Evolutionary conservation across 306 rosid genomes (phyloP), one percentile per base, ranked within the genome.

Genomic region (Prunus mongolica): DNA sequence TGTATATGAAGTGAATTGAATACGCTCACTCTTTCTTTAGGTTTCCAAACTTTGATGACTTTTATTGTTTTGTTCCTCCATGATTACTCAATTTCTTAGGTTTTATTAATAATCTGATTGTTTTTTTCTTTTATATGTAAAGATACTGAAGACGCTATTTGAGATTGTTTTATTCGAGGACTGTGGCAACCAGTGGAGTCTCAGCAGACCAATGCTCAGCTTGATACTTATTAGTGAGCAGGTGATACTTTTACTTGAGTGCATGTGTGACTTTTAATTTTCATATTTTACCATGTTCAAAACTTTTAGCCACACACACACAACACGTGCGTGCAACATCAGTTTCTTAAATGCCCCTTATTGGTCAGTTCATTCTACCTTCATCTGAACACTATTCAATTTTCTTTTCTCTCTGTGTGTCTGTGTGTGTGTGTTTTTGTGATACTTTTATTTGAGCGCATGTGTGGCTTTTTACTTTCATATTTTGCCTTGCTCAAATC

Each of bases 151-250:
- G 86, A 93, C 97, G 70, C 87, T 93, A 55, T 93, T 93, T 83
- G 98, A 93, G 92, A 88, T 91, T 71, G 87, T 93, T 82, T 41
- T 93, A 69, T 89, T 91, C 19, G 98, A 91, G 81, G 97, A 93
- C 71, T 84, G 92, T 77, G 92, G 92, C 74, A 93, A 91, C 84
- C 97, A 85, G 71, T 91, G 93, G 97, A 77, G 87, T 88, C 92
- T 91, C 80, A 80, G 98, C 87, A 86, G 97, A 79, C 92, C 97
- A 73, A 93, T 89, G 88, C 86, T 93, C 79, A 91, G 98, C 80
- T 80, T 93, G 83, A 91, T 89, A 78, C 93, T 93, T 50, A 91
- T 89, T 51, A 91, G 87, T 62, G 96, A 88, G 75, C 92, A 93
- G 98, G 98, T 93, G 73, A 54, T 65, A 15, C 34, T 34, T 72